phyloP scores from a whole-genome alignment of 129 eudicot species.

The Artemisia argyi region DNA sequence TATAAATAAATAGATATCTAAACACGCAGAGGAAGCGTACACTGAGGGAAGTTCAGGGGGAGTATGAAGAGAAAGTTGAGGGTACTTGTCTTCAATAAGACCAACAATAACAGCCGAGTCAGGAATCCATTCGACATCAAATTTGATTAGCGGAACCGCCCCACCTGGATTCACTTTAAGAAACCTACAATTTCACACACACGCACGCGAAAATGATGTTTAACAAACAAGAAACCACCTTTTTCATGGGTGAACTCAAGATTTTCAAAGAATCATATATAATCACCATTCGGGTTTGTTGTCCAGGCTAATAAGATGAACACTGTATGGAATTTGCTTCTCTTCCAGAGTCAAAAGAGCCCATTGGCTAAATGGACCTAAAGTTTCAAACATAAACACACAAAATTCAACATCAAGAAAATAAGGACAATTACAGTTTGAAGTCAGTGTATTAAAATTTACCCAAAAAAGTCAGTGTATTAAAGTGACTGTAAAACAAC shows the following conservation, averaged over 20 bases:
- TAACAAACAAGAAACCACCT: not conserved
- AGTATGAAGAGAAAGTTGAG: conserved; percentile 60
- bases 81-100: conserved; percentile 63
- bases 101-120: conserved; percentile 79
- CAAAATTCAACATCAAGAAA: too few relatives aligned
- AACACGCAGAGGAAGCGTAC: conserved; percentile 36
- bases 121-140: conserved; percentile 64
- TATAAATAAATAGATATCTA: not conserved
- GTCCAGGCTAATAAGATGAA: not conserved
- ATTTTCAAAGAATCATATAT: not conserved
- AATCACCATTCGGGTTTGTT: not conserved
- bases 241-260: conserved; percentile 11
- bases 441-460: too few relatives aligned
- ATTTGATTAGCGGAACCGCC: conserved; percentile 62
- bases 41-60: conserved; percentile 62
- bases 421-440: too few relatives aligned
- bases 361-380: too few relatives aligned
- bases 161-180: conserved; percentile 67
- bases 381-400: too few relatives aligned
- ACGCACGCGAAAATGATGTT: not conserved
- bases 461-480: too few relatives aligned
- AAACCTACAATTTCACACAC: conserved; percentile 38
- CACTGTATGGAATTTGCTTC: too few relatives aligned
- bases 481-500: too few relatives aligned
- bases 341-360: too few relatives aligned